These are phyloP conservation scores for Paspalum notatum DNA, from an alignment of 176 grass and related monocot species.

Conservation along the genomic window DNA sequence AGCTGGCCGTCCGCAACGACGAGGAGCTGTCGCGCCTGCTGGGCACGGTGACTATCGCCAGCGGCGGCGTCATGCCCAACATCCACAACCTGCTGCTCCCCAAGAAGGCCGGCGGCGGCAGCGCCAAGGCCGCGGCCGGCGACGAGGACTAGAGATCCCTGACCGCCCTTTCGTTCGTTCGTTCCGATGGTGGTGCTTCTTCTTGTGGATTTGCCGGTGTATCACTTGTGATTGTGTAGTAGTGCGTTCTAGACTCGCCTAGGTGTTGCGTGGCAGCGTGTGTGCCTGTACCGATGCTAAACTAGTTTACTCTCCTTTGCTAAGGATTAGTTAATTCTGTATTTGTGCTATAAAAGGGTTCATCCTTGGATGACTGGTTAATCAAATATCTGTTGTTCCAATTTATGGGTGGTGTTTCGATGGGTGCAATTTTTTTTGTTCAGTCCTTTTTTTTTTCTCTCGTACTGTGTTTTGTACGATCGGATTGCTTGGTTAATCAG, in stretches of 20 bases:
- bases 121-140: slow-evolving; percentile 70
- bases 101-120: slow-evolving; percentile 64
- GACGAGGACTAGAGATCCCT: slow-evolving; percentile 61
- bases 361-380: not conserved
- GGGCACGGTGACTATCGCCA: slow-evolving; percentile 91
- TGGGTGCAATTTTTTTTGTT: not conserved
- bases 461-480: too few relatives aligned
- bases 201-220: not conserved
- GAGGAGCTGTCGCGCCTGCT: slow-evolving; percentile 94
- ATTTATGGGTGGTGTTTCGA: not conserved
- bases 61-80: slow-evolving; percentile 98
- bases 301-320: not conserved
- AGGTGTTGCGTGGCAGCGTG: slow-evolving; percentile 34
- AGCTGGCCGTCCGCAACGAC: slow-evolving; percentile 93
- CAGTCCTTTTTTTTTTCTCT: not conserved
- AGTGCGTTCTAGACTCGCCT: slow-evolving; percentile 27
- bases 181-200: not conserved
- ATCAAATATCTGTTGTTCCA: not conserved
- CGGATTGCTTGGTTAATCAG: too few relatives aligned
- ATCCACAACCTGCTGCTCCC: slow-evolving; percentile 98
- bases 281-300: slow-evolving; percentile 17
- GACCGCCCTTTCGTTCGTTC: too few relatives aligned
- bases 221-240: slow-evolving; percentile 25
- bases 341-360: slow-evolving; percentile 28
- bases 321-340: slow-evolving; percentile 29